Evolutionary conservation across 805 yeast genomes (phyloP).

Genomic region (Candida qinlingensis): DNA sequence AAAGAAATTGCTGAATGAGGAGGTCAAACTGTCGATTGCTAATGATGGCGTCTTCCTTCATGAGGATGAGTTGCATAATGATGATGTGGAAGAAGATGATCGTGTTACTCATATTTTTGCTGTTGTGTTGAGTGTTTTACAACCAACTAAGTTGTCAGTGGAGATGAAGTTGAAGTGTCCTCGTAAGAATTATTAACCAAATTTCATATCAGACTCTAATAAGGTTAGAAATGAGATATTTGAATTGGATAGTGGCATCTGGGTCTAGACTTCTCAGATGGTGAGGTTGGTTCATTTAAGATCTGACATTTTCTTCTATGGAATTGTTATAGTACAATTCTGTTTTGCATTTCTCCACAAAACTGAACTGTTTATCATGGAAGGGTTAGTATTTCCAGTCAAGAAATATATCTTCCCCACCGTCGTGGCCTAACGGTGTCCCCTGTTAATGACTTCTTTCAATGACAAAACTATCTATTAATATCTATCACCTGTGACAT

Average conservation of each 20-base stretch:
- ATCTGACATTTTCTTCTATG: too few species aligned
- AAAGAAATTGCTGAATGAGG: constrained; percentile 1
- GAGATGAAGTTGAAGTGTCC: constrained; percentile 6
- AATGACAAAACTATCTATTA: too few species aligned
- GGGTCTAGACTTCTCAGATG: too few species aligned
- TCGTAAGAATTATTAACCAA: constrained; percentile 4
- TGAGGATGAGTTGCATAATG: constrained; percentile 3
- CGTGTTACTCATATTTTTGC: constrained; percentile 5
- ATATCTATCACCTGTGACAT: too few species aligned
- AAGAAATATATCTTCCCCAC: too few species aligned
- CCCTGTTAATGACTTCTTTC: too few species aligned
- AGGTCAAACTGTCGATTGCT: constrained; percentile 1
- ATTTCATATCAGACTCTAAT: neutral
- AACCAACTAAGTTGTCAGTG: constrained; percentile 6
- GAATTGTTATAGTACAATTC: too few species aligned
- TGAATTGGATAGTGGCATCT: neutral
- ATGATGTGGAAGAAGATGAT: neutral
- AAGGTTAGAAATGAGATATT: constrained; percentile 1
- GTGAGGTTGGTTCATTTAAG: too few species aligned
- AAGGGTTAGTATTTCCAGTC: too few species aligned
- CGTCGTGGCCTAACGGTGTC: too few species aligned
- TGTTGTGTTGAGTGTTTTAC: constrained; percentile 3
- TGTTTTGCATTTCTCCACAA: too few species aligned
- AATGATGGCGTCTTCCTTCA: constrained; percentile 7
- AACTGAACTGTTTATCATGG: too few species aligned